phyloP scores from a whole-genome alignment of 2,329 filamentous ascomycete genomes.

The Paecilomyces sp. region DNA sequence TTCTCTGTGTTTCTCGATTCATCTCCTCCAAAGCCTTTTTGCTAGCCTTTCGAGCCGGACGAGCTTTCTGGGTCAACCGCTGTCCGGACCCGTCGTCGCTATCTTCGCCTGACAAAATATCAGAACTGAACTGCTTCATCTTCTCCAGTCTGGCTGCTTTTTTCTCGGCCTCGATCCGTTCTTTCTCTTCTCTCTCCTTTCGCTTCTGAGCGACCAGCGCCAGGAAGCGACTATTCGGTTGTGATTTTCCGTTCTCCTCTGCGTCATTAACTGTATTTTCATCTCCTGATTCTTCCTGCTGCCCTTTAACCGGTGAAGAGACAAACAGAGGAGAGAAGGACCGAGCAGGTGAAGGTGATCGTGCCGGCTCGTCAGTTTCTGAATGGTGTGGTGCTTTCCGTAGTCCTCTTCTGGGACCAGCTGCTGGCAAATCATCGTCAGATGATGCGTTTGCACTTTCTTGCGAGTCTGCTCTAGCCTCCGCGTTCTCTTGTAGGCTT shows the following conservation, averaged over 20 bases:
- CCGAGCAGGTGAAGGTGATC: slow-evolving; percentile 17
- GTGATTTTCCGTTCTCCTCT: slow-evolving; percentile 9
- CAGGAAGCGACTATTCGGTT: slow-evolving; percentile 55
- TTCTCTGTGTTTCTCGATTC: slow-evolving; percentile 85
- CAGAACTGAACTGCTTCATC: slow-evolving; percentile 26
- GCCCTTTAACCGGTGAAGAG: slow-evolving; percentile 22
- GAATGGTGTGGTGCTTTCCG: slow-evolving; percentile 13
- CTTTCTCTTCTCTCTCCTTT: slow-evolving; percentile 60
- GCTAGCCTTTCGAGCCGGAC: slow-evolving; percentile 72
- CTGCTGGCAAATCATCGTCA: slow-evolving; percentile 23
- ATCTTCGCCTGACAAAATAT: slow-evolving; percentile 44
- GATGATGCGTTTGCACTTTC: slow-evolving; percentile 27
- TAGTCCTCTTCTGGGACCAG: slow-evolving; percentile 20
- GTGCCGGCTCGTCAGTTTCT: slow-evolving; percentile 17
- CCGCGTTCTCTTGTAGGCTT: slow-evolving; percentile 6
- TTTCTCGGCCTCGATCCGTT: slow-evolving; percentile 47
- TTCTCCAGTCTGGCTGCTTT: slow-evolving; percentile 26
- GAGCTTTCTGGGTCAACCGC: slow-evolving; percentile 60
- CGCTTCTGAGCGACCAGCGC: slow-evolving; percentile 68
- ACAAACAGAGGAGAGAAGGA: slow-evolving; percentile 40
- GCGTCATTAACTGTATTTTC: slow-evolving; percentile 12
- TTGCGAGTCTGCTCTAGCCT: neutral
- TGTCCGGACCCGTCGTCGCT: slow-evolving; percentile 57
- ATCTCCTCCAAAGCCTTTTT: slow-evolving; percentile 95
- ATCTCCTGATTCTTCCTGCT: slow-evolving; percentile 7